These are phyloP conservation scores for Sphaerobolus stellatus DNA, from an alignment of 1,284 basidiomycete species.

Conservation along the genomic window DNA sequence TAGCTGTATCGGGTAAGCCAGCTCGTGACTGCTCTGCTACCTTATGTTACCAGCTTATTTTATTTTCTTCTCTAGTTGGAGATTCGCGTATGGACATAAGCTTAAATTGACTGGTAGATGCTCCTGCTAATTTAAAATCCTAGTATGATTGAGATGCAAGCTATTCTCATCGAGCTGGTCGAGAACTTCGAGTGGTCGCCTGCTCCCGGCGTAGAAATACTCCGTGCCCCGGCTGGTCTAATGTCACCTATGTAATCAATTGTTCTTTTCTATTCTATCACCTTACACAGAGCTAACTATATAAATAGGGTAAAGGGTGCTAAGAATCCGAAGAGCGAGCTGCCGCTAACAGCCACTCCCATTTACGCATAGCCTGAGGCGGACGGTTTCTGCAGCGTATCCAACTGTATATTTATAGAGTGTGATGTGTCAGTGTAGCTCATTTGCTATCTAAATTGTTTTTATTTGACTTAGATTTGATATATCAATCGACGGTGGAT, in stretches of 20 bases:
- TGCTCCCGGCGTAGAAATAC: constrained; percentile 20
- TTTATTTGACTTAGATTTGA: background rate
- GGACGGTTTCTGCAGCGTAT: background rate
- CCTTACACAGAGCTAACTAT: background rate
- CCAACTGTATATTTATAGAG: background rate
- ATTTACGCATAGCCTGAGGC: background rate
- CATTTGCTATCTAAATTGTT: too few species aligned
- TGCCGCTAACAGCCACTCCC: constrained; percentile 1
- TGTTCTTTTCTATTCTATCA: background rate
- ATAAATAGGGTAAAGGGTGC: constrained; percentile 4
- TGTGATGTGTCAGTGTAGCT: too few species aligned
- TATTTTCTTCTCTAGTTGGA: constrained; percentile 38
- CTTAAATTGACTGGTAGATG: constrained; percentile 7
- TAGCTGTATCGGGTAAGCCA: constrained; percentile 24
- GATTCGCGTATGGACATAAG: constrained; percentile 40
- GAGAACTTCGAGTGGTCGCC: constrained; percentile 25
- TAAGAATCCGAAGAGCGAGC: background rate
- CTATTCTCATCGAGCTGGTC: constrained; percentile 23
- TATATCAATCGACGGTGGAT: background rate
- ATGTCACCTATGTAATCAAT: constrained; percentile 23
- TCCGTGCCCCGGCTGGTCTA: constrained; percentile 18
- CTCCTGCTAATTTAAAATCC: background rate
- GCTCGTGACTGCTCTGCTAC: background rate
- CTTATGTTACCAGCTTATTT: background rate
- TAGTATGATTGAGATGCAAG: constrained; percentile 27